A percentile compares a stretch with the other conserved stretches of the same genome.
phyloP scores from a whole-genome alignment of 2,329 filamentous ascomycete genomes.

The Diplodia corticola region DNA sequence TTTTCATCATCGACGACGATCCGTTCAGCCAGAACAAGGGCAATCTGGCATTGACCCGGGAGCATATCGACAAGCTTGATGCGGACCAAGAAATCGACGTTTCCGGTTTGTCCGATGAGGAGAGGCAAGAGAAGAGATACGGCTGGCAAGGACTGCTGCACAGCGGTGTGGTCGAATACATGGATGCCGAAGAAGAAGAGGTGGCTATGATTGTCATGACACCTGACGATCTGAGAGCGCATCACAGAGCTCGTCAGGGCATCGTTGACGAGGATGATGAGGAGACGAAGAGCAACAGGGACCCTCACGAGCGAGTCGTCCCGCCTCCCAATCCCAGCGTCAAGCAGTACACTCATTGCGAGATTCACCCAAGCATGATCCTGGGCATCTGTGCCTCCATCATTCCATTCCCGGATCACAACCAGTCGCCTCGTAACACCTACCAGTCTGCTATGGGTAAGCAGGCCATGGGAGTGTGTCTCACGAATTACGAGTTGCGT shows the following conservation, averaged over 20 bases:
- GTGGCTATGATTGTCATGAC: conserved; percentile 99
- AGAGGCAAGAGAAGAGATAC: conserved; percentile 63
- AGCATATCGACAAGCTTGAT: conserved; percentile 76
- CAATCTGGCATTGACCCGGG: conserved; percentile 77
- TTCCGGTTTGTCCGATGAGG: conserved; percentile 59
- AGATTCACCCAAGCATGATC: conserved; percentile 99
- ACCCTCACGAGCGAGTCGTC: conserved; percentile 84
- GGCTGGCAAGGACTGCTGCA: conserved; percentile 87
- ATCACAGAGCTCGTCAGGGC: conserved; percentile 32
- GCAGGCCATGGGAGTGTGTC: conserved; percentile 98
- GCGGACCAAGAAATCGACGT: conserved; percentile 65
- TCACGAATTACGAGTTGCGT: conserved; percentile 93
- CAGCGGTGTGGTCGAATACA: conserved; percentile 86
- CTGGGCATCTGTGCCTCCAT: conserved; percentile 97
- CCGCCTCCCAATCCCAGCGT: conserved; percentile 83
- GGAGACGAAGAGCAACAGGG: conserved; percentile 43
- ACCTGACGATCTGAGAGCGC: conserved; percentile 81
- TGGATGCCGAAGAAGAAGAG: conserved; percentile 98
- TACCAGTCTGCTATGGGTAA: conserved; percentile 99
- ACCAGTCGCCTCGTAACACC: conserved; percentile 97
- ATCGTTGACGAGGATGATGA: neutral
- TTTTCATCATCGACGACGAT: conserved; percentile 92
- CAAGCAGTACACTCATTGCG: conserved; percentile 95
- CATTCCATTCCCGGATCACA: conserved; percentile 99
- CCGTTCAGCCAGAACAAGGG: conserved; percentile 72